Percentiles rank a stretch among this genome's conserved stretches.
Evolutionary conservation across 2,329 filamentous ascomycete species (phyloP).

Genomic region (Thermothelomyces thermophilus): DNA sequence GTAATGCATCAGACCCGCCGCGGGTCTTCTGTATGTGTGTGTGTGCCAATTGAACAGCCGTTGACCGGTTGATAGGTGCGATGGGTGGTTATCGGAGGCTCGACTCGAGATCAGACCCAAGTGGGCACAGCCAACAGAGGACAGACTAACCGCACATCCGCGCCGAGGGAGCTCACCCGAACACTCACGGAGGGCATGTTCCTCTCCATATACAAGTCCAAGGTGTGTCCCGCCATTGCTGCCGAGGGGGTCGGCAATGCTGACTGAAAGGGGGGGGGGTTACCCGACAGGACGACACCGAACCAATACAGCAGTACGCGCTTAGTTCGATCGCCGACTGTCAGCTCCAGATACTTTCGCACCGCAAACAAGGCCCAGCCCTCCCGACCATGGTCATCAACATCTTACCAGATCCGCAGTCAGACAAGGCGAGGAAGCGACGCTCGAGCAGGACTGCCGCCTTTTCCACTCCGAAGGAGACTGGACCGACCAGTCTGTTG

Average conservation of each 20-base stretch:
- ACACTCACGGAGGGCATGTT: conserved; percentile 37
- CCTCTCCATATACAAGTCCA: conserved; percentile 51
- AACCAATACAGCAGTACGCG: conserved; percentile 48
- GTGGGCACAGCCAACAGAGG: conserved; percentile 34
- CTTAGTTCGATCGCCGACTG: conserved; percentile 49
- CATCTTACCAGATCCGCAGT: conserved; percentile 43
- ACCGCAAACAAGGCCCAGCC: conserved; percentile 55
- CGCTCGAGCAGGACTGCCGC: conserved; percentile 57
- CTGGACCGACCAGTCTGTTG: conserved; percentile 43
- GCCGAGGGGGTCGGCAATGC: background rate
- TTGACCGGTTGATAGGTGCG: conserved; percentile 40
- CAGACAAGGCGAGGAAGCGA: conserved; percentile 57
- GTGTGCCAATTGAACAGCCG: conserved; percentile 4
- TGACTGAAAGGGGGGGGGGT: conserved; percentile 17
- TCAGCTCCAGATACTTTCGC: conserved; percentile 51
- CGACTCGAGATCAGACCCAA: conserved; percentile 34
- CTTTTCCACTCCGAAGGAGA: conserved; percentile 46
- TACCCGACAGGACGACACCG: conserved; percentile 43
- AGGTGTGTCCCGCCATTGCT: conserved; percentile 34
- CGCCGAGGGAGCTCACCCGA: conserved; percentile 29
- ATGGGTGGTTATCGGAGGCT: conserved; percentile 50
- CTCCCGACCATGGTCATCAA: conserved; percentile 54
- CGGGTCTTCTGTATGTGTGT: background rate
- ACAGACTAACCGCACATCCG: conserved; percentile 32
- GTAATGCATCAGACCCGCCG: conserved; percentile 32